phyloP scores from a whole-genome alignment of 257 asterid species.

The Solanum habrochaites region DNA sequence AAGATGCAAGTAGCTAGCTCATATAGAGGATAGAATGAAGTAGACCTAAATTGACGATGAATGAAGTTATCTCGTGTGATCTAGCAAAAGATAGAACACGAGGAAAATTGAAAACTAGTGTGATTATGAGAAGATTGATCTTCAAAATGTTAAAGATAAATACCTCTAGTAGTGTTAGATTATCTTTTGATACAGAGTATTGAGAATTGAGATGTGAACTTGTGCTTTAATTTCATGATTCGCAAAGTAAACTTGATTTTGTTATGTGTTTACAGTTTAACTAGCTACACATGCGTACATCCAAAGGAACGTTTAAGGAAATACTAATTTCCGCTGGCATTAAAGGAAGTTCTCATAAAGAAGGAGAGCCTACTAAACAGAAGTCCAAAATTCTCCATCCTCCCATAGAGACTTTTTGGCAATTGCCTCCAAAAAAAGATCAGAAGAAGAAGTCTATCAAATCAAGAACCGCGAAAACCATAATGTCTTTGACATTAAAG shows the following conservation, averaged over 20 bases:
- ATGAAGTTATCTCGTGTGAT: not conserved
- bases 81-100: not conserved
- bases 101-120: not conserved
- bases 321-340: conserved; percentile 15
- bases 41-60: not conserved
- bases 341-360: conserved; percentile 7
- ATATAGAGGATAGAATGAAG: not conserved
- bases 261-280: not conserved
- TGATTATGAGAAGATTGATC: not conserved
- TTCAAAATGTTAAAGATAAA: not conserved
- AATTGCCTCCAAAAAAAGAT: conserved; percentile 15
- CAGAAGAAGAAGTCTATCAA: not conserved
- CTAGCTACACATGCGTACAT: conserved; percentile 34
- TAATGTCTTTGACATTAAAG: conserved; percentile 25
- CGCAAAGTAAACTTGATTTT: not conserved
- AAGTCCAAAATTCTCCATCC: conserved; percentile 24
- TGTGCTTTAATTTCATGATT: not conserved
- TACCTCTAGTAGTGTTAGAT: not conserved
- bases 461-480: conserved; percentile 8
- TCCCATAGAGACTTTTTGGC: conserved; percentile 49
- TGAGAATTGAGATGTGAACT: not conserved
- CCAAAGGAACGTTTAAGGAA: conserved; percentile 33
- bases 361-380: conserved; percentile 6
- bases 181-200: not conserved
- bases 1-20: not conserved